Evolutionary conservation across 1,284 basidiomycete genomes (phyloP).

Genomic region (Leccinum olivaceoglutinosum): DNA sequence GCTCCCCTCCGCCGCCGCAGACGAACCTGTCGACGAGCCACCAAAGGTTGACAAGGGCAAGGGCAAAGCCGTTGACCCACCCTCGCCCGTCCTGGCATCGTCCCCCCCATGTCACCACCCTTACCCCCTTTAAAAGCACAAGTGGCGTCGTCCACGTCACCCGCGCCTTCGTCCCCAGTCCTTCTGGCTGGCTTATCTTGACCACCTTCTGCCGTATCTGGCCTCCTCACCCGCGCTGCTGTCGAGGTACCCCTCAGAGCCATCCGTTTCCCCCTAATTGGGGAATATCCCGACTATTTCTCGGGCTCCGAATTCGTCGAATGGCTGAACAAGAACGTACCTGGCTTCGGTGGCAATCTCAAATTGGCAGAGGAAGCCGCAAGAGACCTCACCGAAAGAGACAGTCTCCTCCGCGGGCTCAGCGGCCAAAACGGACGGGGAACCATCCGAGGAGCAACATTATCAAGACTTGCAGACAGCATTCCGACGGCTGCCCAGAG

Average conservation of each 20-base stretch:
- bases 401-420: conserved; percentile 67
- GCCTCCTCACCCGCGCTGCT: conserved; percentile 61
- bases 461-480: conserved; percentile 66
- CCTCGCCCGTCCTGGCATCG: conserved; percentile 35
- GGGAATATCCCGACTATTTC: conserved; percentile 51
- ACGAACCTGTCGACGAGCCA: conserved; percentile 17
- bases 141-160: conserved; percentile 30
- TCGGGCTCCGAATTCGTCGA: conserved; percentile 60
- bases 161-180: conserved; percentile 46
- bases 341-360: conserved; percentile 64
- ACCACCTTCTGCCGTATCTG: conserved; percentile 57
- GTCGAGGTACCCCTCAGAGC: conserved; percentile 50
- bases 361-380: conserved; percentile 80
- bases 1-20: conserved; percentile 14
- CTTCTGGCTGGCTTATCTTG: conserved; percentile 72
- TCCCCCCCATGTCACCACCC: conserved; percentile 63
- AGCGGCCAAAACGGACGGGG: conserved; percentile 44
- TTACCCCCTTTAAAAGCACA: conserved; percentile 41
- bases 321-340: conserved; percentile 69
- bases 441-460: conserved; percentile 49
- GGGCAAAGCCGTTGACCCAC: conserved; percentile 52
- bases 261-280: conserved; percentile 74
- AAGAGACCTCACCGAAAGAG: conserved; percentile 67
- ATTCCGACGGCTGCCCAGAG: conserved; percentile 69
- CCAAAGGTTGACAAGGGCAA: conserved; percentile 76